Percentiles rank a stretch among this genome's conserved stretches.
phyloP scores from a whole-genome alignment of 1,284 basidiomycete species.

The Apiotrichum sp. region DNA sequence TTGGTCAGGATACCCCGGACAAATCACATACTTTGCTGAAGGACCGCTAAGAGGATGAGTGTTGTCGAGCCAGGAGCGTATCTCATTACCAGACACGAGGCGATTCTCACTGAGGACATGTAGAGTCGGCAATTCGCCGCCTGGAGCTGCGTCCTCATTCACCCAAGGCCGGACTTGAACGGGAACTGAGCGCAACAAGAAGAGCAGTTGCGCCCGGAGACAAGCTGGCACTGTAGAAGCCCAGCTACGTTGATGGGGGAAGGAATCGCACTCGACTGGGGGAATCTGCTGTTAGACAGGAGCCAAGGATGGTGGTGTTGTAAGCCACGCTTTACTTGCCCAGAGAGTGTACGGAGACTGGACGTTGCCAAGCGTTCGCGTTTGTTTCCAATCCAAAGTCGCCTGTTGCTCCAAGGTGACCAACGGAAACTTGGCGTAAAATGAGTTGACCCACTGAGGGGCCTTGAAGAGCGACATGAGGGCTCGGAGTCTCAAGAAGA shows the following conservation, averaged over 20 bases:
- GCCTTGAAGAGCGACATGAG: slow-evolving; percentile 23
- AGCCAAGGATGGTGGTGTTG: neutral
- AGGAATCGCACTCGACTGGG: slow-evolving; percentile 6
- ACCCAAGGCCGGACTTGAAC: slow-evolving; percentile 33
- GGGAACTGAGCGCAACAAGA: slow-evolving; percentile 31
- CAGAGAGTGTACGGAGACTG: slow-evolving; percentile 21
- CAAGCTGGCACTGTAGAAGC: slow-evolving; percentile 29
- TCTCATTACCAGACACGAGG: slow-evolving; percentile 27
- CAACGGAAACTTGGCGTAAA: slow-evolving; percentile 43
- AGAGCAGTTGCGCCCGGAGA: slow-evolving; percentile 38
- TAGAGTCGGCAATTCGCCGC: slow-evolving; percentile 27
- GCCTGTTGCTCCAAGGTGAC: slow-evolving; percentile 41
- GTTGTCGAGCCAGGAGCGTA: slow-evolving; percentile 35
- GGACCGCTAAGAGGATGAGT: slow-evolving; percentile 27
- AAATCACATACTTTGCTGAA: slow-evolving; percentile 20
- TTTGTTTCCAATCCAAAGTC: slow-evolving; percentile 23
- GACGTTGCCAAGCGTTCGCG: neutral
- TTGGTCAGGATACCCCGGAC: neutral
- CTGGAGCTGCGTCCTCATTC: slow-evolving; percentile 31
- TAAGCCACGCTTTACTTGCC: slow-evolving; percentile 13
- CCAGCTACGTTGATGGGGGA: slow-evolving; percentile 26
- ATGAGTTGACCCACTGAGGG: slow-evolving; percentile 30
- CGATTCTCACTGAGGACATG: slow-evolving; percentile 27
- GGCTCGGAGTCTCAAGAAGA: neutral
- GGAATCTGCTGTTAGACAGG: slow-evolving; percentile 15